Evolutionary conservation across 2,329 filamentous ascomycete genomes (phyloP).

Genomic region (Mollisiaceae sp.): DNA sequence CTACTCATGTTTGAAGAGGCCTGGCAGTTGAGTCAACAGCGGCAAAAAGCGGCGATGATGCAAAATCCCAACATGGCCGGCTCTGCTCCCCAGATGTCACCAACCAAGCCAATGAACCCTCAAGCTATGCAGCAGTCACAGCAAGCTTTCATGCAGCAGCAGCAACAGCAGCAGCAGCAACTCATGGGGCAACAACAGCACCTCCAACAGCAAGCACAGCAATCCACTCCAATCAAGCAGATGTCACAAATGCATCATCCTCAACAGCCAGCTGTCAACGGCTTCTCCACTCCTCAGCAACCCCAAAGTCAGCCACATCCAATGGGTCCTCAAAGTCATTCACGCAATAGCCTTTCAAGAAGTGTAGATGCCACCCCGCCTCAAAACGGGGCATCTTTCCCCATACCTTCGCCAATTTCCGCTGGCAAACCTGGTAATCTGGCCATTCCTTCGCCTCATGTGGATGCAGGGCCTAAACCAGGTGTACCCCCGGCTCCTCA

Average conservation of each 20-base stretch:
- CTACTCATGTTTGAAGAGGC: constrained; percentile 77
- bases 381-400: constrained; percentile 47
- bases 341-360: constrained; percentile 57
- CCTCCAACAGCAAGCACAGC: constrained; percentile 47
- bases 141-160: constrained; percentile 54
- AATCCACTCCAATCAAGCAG: constrained; percentile 54
- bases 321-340: constrained; percentile 50
- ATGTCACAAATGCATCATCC: constrained; percentile 49
- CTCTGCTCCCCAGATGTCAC: constrained; percentile 46
- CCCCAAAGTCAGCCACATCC: constrained; percentile 48
- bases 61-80: constrained; percentile 43
- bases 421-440: constrained; percentile 34
- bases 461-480: constrained; percentile 18
- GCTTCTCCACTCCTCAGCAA: constrained; percentile 52
- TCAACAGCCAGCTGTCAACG: constrained; percentile 54
- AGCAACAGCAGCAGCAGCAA: constrained; percentile 50
- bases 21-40: constrained; percentile 60
- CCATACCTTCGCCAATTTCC: constrained; percentile 53
- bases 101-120: constrained; percentile 48
- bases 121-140: constrained; percentile 60
- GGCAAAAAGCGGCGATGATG: constrained; percentile 45
- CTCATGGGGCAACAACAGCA: constrained; percentile 48
- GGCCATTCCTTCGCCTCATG: constrained; percentile 37
- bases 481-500: constrained; percentile 24
- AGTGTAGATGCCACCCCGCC: constrained; percentile 50